Evolutionary conservation across 192 early-diverging fungal species (phyloP), one percentile per base, ranked within the genome.

Genomic region (Coemansia reversa): DNA sequence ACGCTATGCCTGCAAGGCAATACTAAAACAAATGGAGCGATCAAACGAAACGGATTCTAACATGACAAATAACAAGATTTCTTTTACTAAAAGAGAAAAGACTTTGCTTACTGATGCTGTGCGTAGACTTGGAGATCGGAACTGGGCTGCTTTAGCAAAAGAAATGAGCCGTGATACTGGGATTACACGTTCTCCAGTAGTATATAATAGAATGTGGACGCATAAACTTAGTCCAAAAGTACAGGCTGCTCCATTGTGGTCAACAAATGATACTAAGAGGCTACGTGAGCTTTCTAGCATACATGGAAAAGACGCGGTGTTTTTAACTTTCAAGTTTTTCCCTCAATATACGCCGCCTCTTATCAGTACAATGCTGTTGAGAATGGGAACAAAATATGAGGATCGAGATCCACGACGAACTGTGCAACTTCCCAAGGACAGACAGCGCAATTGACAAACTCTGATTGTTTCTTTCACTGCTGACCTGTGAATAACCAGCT

Each of bases 281-380:
- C 58, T 78, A n/a, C 28, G 29, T 4, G 19, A 55, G 20, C 59
- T 72, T 20, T 32, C 50, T 1, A 24, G 19, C 14, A 7, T 47
- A 29, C 76, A 78, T 62, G 76, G 76, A 0, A 61, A 51, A 14
- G 76, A 78, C n/a, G 58, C 62, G 16, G 60, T 72, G n/a, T 78
- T 72, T 27, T 23, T 78, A 47, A 39, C 76, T 3, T 66, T 65
- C 58, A 65, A 65, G 70, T 78, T 78, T 50, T 78, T 78, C 42
- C 76, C 76, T 19, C 55, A 72, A 35, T 72, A 78, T 60, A 61
- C 76, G 52, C 66, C 70, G 7, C 2, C 24, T 7, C 32, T 61
- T 45, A 39, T 78, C 4, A 35, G 28, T 1, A 11, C 23, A 18
- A 45, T 68, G 62, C 35, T 74, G 28, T 0, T 7, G 19, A 29